These are phyloP conservation scores for Crucibulum laeve DNA, from an alignment of 768 basidiomycete genomes.

Conservation along the genomic window DNA sequence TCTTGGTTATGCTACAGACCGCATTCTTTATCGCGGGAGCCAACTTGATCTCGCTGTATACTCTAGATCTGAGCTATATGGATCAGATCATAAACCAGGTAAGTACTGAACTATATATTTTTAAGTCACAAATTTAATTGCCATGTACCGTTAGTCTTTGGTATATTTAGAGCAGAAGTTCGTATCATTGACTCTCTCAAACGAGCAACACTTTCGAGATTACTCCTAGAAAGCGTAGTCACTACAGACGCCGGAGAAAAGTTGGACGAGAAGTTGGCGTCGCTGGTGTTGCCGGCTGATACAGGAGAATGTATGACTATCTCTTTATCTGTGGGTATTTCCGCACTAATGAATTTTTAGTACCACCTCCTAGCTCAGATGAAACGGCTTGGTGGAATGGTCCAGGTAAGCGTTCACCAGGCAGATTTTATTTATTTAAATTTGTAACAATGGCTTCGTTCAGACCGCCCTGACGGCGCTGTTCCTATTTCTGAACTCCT, in stretches of 20 bases:
- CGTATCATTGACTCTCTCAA: constrained; percentile 77
- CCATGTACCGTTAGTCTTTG: constrained; percentile 60
- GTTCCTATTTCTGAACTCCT: constrained; percentile 38
- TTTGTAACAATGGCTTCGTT: constrained; percentile 3
- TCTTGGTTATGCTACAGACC: constrained; percentile 51
- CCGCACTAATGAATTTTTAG: constrained; percentile 30
- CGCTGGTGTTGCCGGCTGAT: constrained; percentile 45
- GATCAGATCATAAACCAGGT: constrained; percentile 98
- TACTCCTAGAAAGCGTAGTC: constrained; percentile 64
- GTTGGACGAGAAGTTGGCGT: constrained; percentile 66
- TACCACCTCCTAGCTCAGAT: constrained; percentile 83
- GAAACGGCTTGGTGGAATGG: constrained; percentile 76
- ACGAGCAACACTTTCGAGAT: constrained; percentile 60
- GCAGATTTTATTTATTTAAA: background rate
- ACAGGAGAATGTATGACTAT: constrained; percentile 37
- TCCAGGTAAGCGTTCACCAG: constrained; percentile 42
- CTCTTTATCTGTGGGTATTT: background rate
- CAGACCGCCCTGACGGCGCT: constrained; percentile 58
- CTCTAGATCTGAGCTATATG: constrained; percentile 75
- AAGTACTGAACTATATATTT: constrained; percentile 10
- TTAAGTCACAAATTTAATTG: constrained; percentile 5
- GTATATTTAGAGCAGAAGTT: constrained; percentile 73
- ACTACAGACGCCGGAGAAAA: constrained; percentile 62
- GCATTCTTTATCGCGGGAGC: constrained; percentile 81
- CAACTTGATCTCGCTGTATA: constrained; percentile 75